These are phyloP conservation scores for Chytriomyces hyalinus DNA, from an alignment of 192 early-diverging fungal species.

Conservation along the genomic window DNA sequence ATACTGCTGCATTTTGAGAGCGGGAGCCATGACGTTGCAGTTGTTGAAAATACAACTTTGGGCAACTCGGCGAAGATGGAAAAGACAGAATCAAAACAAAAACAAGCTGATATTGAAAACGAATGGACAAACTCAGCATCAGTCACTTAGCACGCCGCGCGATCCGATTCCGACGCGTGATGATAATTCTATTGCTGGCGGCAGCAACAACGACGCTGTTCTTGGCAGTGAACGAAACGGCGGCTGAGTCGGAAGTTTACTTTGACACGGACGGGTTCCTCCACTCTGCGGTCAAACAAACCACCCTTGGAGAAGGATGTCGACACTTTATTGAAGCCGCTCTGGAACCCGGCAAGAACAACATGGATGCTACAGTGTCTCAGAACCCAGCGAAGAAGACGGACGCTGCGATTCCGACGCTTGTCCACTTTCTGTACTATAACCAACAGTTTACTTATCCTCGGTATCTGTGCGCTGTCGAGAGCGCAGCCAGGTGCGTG, in stretches of 20 bases:
- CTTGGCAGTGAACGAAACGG: neutral
- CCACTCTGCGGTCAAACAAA: neutral
- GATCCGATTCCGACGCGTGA: neutral
- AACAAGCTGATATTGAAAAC: too few species aligned
- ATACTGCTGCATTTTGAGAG: too few species aligned
- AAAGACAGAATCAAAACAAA: too few species aligned
- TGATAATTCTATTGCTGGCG: neutral
- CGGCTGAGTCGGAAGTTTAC: neutral
- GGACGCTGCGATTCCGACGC: neutral
- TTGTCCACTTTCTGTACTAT: slow-evolving; percentile 44
- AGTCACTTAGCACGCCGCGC: neutral
- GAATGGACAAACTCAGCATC: too few species aligned
- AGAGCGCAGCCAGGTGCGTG: slow-evolving; percentile 31
- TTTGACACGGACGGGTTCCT: neutral
- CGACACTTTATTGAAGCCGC: neutral
- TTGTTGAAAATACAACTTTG: too few species aligned
- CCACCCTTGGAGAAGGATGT: neutral
- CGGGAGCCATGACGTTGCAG: too few species aligned
- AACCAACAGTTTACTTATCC: slow-evolving; percentile 21
- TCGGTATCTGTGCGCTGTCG: slow-evolving; percentile 43
- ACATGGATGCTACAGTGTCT: neutral
- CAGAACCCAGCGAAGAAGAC: neutral
- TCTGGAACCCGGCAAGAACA: neutral
- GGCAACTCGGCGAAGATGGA: too few species aligned
- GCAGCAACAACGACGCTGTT: neutral